Conservation (phyloP, 2,329 filamentous ascomycete species). For the Thermochaetoides dissita region DNA sequence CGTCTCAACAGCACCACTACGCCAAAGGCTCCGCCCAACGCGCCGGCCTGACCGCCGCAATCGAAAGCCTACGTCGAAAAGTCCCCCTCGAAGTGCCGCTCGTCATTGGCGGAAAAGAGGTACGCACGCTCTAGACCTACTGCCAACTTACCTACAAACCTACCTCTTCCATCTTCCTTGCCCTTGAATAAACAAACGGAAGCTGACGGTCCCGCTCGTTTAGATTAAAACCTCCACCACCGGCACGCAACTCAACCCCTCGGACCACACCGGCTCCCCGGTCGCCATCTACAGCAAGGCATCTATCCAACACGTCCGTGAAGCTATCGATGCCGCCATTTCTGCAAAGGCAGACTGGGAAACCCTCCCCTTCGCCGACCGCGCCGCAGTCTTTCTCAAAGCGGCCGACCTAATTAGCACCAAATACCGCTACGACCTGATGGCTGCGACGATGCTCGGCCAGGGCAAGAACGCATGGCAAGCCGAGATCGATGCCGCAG, state of each 20-base stretch:
- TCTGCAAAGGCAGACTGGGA: conserved; percentile 82
- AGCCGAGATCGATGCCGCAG: conserved; percentile 93
- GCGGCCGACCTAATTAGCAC: conserved; percentile 78
- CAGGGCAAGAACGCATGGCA: conserved; percentile 99
- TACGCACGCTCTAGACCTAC: conserved; percentile 24
- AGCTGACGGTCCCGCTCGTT: neutral
- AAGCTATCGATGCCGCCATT: conserved; percentile 72
- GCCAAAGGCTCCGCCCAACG: conserved; percentile 69
- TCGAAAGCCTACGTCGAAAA: conserved; percentile 54
- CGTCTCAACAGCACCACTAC: conserved; percentile 61
- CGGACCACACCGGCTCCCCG: conserved; percentile 53
- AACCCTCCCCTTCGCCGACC: conserved; percentile 71
- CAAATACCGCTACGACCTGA: conserved; percentile 93
- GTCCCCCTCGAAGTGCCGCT: conserved; percentile 67
- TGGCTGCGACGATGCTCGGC: conserved; percentile 90
- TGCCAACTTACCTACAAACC: too few species aligned
- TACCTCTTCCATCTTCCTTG: neutral
- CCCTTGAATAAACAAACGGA: too few species aligned
- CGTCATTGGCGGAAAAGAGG: conserved; percentile 69
- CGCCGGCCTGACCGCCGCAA: conserved; percentile 57
- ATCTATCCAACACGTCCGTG: conserved; percentile 57
- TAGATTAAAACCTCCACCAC: conserved; percentile 49
- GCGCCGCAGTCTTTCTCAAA: conserved; percentile 88
- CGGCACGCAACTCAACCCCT: conserved; percentile 66
- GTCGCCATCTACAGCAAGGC: conserved; percentile 81